phyloP scores from a whole-genome alignment of 2,329 filamentous ascomycete species.

The Rachicladosporium sp. region DNA sequence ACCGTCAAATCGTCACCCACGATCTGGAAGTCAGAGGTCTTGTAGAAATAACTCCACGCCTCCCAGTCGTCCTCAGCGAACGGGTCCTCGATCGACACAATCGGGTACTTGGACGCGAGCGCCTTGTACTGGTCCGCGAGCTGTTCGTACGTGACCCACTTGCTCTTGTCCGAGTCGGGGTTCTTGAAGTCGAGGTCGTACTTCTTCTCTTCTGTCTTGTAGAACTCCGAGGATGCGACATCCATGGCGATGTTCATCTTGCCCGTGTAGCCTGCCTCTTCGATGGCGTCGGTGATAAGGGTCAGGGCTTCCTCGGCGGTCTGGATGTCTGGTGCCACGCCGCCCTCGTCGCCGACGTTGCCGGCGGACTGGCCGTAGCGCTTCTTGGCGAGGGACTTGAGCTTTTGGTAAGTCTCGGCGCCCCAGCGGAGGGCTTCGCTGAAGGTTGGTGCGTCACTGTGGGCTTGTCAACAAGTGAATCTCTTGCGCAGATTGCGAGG shows the following conservation, averaged over 20 bases:
- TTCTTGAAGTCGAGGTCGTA: slow-evolving; percentile 99
- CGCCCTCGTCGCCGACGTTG: slow-evolving; percentile 98
- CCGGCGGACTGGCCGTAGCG: slow-evolving; percentile 97
- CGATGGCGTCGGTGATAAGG: slow-evolving; percentile 88
- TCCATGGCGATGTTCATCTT: slow-evolving; percentile 98
- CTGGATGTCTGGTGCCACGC: slow-evolving; percentile 98
- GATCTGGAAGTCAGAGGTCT: slow-evolving; percentile 96
- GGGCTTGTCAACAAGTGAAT: slow-evolving; percentile 11
- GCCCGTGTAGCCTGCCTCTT: slow-evolving; percentile 89
- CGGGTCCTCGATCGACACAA: slow-evolving; percentile 96
- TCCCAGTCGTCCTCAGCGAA: slow-evolving; percentile 99
- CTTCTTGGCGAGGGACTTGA: slow-evolving; percentile 96
- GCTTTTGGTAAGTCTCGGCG: slow-evolving; percentile 94
- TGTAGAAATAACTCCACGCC: slow-evolving; percentile 99
- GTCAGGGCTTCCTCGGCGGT: slow-evolving; percentile 85
- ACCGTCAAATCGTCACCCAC: slow-evolving; percentile 98
- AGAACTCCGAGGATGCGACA: slow-evolving; percentile 98
- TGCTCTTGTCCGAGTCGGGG: slow-evolving; percentile 84
- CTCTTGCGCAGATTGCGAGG: background rate
- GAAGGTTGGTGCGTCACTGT: slow-evolving; percentile 73
- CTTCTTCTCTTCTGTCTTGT: slow-evolving; percentile 92
- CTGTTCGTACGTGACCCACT: slow-evolving; percentile 99
- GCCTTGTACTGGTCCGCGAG: slow-evolving; percentile 83
- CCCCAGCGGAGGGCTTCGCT: slow-evolving; percentile 93
- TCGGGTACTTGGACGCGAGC: slow-evolving; percentile 89